These are phyloP conservation scores for Jatropha curcas DNA, from an alignment of 345 rosid species.

Conservation along the genomic window DNA sequence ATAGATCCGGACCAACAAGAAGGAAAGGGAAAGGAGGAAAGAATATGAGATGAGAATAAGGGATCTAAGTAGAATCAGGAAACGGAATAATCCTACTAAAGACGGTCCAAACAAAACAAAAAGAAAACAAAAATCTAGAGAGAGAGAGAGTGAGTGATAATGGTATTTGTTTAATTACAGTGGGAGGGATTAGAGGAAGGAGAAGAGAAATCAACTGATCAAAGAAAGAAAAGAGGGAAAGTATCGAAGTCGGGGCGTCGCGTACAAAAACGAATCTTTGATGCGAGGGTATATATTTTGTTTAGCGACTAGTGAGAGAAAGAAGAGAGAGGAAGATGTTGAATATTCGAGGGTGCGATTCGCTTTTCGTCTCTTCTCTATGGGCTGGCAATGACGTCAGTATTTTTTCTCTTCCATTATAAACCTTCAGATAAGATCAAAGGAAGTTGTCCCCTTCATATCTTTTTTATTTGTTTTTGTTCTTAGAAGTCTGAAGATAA, in stretches of 20 bases:
- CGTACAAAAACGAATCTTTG: slow-evolving; percentile 65
- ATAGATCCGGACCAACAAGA: slow-evolving; percentile 38
- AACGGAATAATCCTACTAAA: slow-evolving; percentile 49
- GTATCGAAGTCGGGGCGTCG: slow-evolving; percentile 77
- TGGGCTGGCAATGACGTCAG: slow-evolving; percentile 44
- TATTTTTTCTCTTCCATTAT: background rate
- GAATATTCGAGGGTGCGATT: slow-evolving; percentile 51
- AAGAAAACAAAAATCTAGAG: background rate
- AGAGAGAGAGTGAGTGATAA: too few species aligned
- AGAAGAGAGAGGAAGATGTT: slow-evolving; percentile 17
- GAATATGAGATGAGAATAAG: slow-evolving; percentile 33
- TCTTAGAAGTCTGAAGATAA: too few species aligned
- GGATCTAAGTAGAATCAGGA: slow-evolving; percentile 77
- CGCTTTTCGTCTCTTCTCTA: slow-evolving; percentile 38
- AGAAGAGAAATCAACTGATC: too few species aligned
- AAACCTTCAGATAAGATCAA: slow-evolving; percentile 36
- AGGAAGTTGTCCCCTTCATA: background rate
- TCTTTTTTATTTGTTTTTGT: background rate
- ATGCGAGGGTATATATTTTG: slow-evolving; percentile 1
- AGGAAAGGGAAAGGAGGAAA: slow-evolving; percentile 10
- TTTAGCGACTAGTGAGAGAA: background rate
- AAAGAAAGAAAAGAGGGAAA: background rate
- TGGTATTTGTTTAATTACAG: background rate
- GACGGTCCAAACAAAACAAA: background rate
- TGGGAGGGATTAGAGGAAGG: background rate